A percentile compares a stretch with the other conserved stretches of the same genome.
Evolutionary conservation across 2,329 filamentous ascomycete genomes (phyloP).

Genomic region (Fusarium sp.): DNA sequence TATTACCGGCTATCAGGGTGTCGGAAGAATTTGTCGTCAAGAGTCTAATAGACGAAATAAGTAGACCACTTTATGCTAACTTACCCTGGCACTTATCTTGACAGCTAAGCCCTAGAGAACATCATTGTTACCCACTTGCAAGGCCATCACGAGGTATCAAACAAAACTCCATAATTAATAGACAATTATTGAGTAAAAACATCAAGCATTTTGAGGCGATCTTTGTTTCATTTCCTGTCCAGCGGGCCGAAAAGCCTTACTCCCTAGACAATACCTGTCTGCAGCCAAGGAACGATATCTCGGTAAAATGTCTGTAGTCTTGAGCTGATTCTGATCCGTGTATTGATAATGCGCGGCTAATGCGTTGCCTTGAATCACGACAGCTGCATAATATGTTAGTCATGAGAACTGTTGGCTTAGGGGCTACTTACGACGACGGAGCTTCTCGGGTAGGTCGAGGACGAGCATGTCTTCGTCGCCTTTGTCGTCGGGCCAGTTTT

Average conservation of each 20-base stretch:
- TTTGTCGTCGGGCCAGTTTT: neutral
- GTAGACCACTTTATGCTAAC: fast-evolving
- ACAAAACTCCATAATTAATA: conserved; percentile 1
- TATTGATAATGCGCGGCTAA: conserved; percentile 35
- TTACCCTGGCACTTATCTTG: no score
- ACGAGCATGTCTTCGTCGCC: conserved; percentile 28
- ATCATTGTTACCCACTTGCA: neutral
- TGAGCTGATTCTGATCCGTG: conserved; percentile 11
- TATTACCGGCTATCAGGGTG: neutral
- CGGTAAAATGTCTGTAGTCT: conserved; percentile 20
- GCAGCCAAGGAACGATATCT: conserved; percentile 28
- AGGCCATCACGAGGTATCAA: neutral
- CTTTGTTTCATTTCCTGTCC: conserved; percentile 1
- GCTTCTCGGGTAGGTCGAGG: conserved; percentile 21
- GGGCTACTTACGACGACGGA: conserved; percentile 28
- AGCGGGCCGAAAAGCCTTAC: neutral
- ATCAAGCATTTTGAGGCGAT: neutral
- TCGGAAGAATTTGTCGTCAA: neutral
- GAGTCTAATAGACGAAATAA: neutral
- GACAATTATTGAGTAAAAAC: neutral
- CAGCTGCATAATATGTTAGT: conserved; percentile 12
- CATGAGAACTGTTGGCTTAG: neutral
- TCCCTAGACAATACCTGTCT: conserved; percentile 21
- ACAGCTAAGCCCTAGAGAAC: no score
- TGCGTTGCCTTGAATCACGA: conserved; percentile 27